Percentiles rank a stretch among this genome's conserved stretches.
Evolutionary conservation across 805 yeast species (phyloP).

Genomic region (Wickerhamiella lipophila): DNA sequence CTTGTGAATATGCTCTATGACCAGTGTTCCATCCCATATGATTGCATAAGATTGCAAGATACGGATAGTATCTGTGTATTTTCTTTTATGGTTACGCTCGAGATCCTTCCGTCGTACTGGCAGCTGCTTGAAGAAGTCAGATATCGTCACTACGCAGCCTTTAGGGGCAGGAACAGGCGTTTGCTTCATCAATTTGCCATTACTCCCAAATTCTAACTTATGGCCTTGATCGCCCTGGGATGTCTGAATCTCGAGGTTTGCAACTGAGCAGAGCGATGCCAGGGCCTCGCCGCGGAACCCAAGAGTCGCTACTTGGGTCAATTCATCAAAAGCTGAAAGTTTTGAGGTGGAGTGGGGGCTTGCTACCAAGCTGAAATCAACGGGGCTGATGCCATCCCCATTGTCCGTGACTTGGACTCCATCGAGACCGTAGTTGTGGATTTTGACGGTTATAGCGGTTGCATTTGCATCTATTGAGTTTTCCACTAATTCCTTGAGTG

Average conservation of each 20-base stretch:
- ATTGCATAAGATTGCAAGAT: constrained; percentile 58
- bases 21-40: constrained; percentile 46
- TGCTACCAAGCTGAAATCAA: constrained; percentile 39
- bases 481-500: constrained; percentile 76
- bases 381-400: constrained; percentile 52
- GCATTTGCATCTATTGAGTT: constrained; percentile 75
- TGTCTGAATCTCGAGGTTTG: constrained; percentile 36
- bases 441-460: constrained; percentile 49
- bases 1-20: constrained; percentile 40
- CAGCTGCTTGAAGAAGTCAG: constrained; percentile 48
- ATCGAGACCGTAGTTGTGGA: constrained; percentile 62
- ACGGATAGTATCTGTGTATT: constrained; percentile 54
- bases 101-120: constrained; percentile 79
- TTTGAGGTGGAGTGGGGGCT: constrained; percentile 46
- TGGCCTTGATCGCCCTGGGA: constrained; percentile 44
- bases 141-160: constrained; percentile 57
- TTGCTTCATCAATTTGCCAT: constrained; percentile 38
- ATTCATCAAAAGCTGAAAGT: constrained; percentile 28
- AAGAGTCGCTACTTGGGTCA: constrained; percentile 33
- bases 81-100: constrained; percentile 51
- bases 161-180: constrained; percentile 38
- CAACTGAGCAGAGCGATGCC: constrained; percentile 38
- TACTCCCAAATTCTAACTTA: constrained; percentile 38
- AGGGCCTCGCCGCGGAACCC: constrained; percentile 73
- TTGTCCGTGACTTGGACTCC: constrained; percentile 59